Conservation (phyloP, 2,329 filamentous ascomycete species). For the Beauveria medogensis region DNA sequence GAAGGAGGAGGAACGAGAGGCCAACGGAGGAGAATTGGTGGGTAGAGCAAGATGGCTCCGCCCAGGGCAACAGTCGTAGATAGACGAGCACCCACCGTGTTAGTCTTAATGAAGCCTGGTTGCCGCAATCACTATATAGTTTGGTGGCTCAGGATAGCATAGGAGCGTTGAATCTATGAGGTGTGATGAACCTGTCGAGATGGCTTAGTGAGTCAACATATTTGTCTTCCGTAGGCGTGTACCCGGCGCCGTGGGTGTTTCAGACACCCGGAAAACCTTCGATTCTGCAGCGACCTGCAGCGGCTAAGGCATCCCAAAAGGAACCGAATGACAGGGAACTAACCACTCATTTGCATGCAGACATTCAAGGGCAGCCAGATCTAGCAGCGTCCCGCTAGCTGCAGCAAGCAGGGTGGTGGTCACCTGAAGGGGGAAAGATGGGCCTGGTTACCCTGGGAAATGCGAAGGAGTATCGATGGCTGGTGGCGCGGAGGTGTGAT, state of each 20-base stretch:
- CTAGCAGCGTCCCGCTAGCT: neutral
- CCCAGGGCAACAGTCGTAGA: conserved; percentile 5
- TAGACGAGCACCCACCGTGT: conserved; percentile 1
- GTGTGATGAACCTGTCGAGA: neutral
- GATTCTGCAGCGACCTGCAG: neutral
- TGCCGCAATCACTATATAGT: neutral
- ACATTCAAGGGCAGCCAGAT: neutral
- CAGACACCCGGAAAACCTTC: neutral
- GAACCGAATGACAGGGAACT: neutral
- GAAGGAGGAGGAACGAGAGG: conserved; percentile 2
- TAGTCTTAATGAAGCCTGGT: neutral
- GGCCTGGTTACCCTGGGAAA: neutral
- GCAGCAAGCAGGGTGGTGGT: neutral
- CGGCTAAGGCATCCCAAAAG: neutral
- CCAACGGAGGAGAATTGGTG: conserved; percentile 6
- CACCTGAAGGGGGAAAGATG: conserved; percentile 4
- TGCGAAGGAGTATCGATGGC: neutral
- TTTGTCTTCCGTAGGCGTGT: neutral
- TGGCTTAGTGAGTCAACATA: neutral
- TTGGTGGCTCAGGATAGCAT: neutral
- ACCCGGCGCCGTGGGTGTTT: neutral
- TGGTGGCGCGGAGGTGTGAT: neutral
- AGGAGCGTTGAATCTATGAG: neutral
- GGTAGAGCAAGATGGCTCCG: conserved; percentile 4
- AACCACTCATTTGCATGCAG: neutral